Base-by-base conservation (phyloP, 1,284 basidiomycete species). In the Mycena citricolor region DNA sequence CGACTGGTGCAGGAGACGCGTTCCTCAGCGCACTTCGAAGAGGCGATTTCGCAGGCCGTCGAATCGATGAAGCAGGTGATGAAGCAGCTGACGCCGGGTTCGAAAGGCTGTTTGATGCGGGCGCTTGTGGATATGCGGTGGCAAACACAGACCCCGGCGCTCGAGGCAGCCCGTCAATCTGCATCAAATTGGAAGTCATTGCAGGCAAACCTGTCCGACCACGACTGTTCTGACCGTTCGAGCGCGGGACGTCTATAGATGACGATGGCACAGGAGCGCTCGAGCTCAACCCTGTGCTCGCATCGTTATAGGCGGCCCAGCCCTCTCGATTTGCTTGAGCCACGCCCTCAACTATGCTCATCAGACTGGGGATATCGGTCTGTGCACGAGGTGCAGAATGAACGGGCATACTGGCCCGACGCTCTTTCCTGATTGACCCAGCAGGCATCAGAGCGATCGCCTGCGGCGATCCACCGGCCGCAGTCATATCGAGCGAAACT, bases 261-360 rank as follows among this genome's bases (percentile, higher is more conserved):
- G 23, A 16, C 30, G 26, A 25, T 42, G 10, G 20, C 32, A 32
- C 25, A 37, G 19, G 8, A 26, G 24, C 35, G 30, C 10, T 32
- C 40, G 17, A 17, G 19, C 11, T 50, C n/a, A n/a, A n/a, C 50
- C 29, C 47, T 51, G 32, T 44, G 52, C 53, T 49, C 39, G 42
- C 43, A 47, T 31, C 43, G n/a, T 52, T 40, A 23, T 54, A 41
- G 23, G 25, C 44, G 23, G 28, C 39, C 56, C 63, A 60, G 8
- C 58, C 61, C 8, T 64, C 53, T 22, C 64, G 50, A 51, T 76
- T 74, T 40, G 61, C 62, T 32, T 67, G 67, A 8, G 79, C 61
- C 25, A 83, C 76, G 47, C 70, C 75, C 54, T 83, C 81, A 5
- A 86, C 77, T 51, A 86, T 79, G 54, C 75, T 79, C 81, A 86